These are phyloP conservation scores for Sonneratia alba DNA, from an alignment of 345 rosid species.

Conservation along the genomic window DNA sequence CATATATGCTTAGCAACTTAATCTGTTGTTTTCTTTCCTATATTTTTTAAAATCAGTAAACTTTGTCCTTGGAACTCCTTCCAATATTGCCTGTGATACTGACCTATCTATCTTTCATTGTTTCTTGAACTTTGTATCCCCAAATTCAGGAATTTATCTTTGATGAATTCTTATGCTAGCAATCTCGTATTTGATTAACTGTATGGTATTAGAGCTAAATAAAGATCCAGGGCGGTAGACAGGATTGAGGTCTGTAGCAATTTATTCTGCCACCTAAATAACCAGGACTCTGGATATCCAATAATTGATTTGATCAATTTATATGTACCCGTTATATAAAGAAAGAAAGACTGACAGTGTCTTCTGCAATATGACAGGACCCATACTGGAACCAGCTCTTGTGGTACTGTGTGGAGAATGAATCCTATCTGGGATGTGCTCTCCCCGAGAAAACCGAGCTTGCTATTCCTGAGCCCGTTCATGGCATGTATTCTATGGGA, in stretches of 20 bases:
- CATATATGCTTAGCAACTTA: not conserved
- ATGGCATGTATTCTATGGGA: not conserved
- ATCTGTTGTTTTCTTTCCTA: not conserved
- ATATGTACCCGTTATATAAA: slow-evolving; percentile 6
- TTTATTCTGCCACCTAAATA: not conserved
- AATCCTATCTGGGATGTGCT: slow-evolving; percentile 66
- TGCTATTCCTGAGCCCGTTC: not conserved
- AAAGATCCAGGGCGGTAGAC: not conserved
- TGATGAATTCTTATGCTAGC: not conserved
- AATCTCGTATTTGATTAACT: not conserved
- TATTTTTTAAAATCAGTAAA: not conserved
- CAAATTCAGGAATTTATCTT: slow-evolving; percentile 3
- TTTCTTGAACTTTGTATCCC: slow-evolving; percentile 5
- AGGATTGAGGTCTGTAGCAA: not conserved
- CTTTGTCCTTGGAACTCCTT: not conserved
- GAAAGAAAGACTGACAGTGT: not conserved
- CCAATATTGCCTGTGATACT: not conserved
- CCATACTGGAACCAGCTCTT: slow-evolving; percentile 59
- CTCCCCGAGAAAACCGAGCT: slow-evolving; percentile 53
- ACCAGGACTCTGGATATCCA: not conserved
- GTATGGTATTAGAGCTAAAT: not conserved
- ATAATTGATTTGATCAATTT: not conserved
- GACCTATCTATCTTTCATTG: not conserved
- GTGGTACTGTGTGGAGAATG: slow-evolving; percentile 65
- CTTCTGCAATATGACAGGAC: slow-evolving; percentile 30